phyloP scores from a whole-genome alignment of 2,329 filamentous ascomycete genomes.

The Sporothrix sp. region DNA sequence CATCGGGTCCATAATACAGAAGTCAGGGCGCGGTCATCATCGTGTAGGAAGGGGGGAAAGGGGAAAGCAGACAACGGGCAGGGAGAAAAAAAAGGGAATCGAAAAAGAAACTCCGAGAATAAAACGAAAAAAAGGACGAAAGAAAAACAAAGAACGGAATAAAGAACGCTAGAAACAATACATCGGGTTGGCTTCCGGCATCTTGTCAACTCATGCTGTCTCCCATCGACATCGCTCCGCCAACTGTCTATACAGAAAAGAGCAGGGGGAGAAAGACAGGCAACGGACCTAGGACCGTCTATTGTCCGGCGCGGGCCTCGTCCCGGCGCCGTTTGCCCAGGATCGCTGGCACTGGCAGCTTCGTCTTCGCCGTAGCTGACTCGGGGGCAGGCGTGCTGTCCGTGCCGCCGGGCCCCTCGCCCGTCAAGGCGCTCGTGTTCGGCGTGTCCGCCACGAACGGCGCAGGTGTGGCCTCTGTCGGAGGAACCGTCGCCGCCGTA shows the following conservation, averaged over 20 bases:
- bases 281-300: not conserved
- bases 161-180: not conserved
- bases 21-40: not conserved
- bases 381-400: not conserved
- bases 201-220: too few relatives aligned
- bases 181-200: too few relatives aligned
- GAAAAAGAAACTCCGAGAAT: not conserved
- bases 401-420: not conserved
- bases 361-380: not conserved
- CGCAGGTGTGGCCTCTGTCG: not conserved
- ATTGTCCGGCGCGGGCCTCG: not conserved
- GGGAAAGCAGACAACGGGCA: not conserved
- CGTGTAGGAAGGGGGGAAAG: not conserved
- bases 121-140: not conserved
- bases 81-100: not conserved
- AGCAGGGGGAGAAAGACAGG: not conserved
- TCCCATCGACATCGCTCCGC: too few relatives aligned
- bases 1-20: too few relatives aligned
- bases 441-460: not conserved
- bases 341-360: not conserved
- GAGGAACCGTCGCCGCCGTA: not conserved
- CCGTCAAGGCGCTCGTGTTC: not conserved
- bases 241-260: not conserved
- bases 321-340: conserved; percentile 6
- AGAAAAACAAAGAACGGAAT: not conserved